phyloP scores from a whole-genome alignment of 495 filamentous ascomycete species.

The Clavariopsis aquatica region DNA sequence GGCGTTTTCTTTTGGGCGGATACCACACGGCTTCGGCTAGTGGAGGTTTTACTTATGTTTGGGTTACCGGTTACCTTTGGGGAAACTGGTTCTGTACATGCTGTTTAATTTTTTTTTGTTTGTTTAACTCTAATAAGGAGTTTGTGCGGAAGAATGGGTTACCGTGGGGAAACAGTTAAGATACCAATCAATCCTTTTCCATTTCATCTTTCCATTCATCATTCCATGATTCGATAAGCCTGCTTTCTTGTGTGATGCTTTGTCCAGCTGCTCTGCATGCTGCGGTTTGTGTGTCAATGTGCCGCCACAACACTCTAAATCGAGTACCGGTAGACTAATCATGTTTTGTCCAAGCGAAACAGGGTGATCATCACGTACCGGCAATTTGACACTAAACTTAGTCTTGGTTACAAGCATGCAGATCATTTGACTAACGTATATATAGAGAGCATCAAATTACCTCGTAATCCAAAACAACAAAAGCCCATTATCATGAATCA shows the following conservation, averaged over 20 bases:
- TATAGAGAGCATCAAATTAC: no score
- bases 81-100: not conserved
- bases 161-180: not conserved
- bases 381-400: not conserved
- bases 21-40: not conserved
- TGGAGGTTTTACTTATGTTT: not conserved
- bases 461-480: no score
- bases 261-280: no score
- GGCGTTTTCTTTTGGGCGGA: conserved; percentile 2
- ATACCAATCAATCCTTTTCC: not conserved
- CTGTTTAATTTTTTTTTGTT: no score
- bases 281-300: no score
- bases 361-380: no score
- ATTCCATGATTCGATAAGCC: no score
- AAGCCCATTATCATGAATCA: no score
- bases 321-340: no score
- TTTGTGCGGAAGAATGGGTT: not conserved
- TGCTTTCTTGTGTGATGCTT: no score
- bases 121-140: not conserved
- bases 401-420: not conserved
- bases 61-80: not conserved
- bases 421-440: not conserved
- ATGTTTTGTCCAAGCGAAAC: no score
- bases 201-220: not conserved
- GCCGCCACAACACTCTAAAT: no score